Base-by-base conservation (phyloP, 2,329 filamentous ascomycete species). In the Fusarium transvaalense region DNA sequence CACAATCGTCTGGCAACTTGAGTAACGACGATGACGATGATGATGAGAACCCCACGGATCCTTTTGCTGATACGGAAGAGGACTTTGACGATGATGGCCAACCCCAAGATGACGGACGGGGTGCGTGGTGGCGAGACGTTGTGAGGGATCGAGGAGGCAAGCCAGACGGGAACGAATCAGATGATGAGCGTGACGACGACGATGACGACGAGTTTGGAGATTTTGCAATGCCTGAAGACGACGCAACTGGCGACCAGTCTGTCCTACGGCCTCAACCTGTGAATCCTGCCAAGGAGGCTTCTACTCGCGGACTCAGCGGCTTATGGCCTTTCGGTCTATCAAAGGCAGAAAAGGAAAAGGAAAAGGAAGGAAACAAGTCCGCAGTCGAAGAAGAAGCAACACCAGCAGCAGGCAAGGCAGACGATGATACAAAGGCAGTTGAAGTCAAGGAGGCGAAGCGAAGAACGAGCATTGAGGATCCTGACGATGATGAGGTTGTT, bases 151-250 rank as follows among this genome's bases (percentile, higher is more conserved):
- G 70, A 34, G 83, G 80, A 45, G 83, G 80, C 29, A 83, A 83
- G 58, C 77, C 75, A 15, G 83, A 81, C 43, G 81, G 81, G 34
- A 80, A 80, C 3, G 82, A 83, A 62, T 83, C 81, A 38, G 84
- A 84, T 41, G 84, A 85, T 51, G 84, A 83, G 29, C 83, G 83
- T 34, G 86, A 85, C 15, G 66, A 86, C 14, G 85, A 88, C 7
- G 85, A 88, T 29, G 87, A 89, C 39, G 88, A 91, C 66, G 89
- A 90, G 71, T 87, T 91, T 79, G 89, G 89, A 15, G 90, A 91
- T 60, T 91, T 91, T 70, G 88, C 88, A 67, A 88, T 91, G 80
- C 86, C 88, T 13, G 88, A 89, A 75, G 80, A 84, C 51, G 80
- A 80, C 13, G 70, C 54, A n/a, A 69, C 72, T 6, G 74, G 66